phyloP scores from a whole-genome alignment of 2,329 filamentous ascomycete species.

The Diaporthe sp. region DNA sequence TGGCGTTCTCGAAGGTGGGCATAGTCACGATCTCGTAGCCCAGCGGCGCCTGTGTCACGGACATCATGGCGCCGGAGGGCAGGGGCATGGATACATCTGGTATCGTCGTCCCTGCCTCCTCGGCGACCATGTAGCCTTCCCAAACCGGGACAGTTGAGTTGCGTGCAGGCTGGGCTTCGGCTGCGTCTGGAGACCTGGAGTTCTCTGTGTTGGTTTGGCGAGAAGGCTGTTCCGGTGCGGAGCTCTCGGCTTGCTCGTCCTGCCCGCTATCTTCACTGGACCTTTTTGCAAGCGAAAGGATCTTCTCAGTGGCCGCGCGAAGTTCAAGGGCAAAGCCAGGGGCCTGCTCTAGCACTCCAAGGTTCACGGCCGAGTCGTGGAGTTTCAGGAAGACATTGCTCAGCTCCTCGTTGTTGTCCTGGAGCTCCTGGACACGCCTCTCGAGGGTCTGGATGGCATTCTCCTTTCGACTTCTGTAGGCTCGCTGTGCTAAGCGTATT shows the following conservation, averaged over 20 bases:
- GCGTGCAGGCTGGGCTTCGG: not conserved
- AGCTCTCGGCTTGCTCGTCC: constrained; percentile 45
- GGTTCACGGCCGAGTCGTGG: constrained; percentile 71
- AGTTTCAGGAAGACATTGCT: constrained; percentile 78
- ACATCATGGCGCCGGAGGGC: constrained; percentile 23
- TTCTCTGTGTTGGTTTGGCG: constrained; percentile 29
- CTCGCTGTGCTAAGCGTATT: constrained; percentile 87
- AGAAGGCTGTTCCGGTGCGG: constrained; percentile 31
- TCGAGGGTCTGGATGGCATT: constrained; percentile 82
- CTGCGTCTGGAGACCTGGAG: constrained; percentile 42
- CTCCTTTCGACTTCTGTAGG: constrained; percentile 89
- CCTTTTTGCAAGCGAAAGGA: constrained; percentile 68
- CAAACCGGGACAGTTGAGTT: constrained; percentile 39
- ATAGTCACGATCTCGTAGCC: constrained; percentile 66
- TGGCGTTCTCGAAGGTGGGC: constrained; percentile 67
- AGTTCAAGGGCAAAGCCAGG: constrained; percentile 72
- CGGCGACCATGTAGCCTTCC: constrained; percentile 48
- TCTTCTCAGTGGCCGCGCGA: constrained; percentile 68
- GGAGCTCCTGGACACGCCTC: constrained; percentile 77
- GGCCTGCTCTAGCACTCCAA: constrained; percentile 69
- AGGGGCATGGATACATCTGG: constrained; percentile 11
- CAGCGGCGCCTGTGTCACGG: constrained; percentile 34
- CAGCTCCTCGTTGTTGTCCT: constrained; percentile 80
- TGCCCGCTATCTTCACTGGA: constrained; percentile 55
- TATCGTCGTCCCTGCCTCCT: constrained; percentile 42